phyloP scores from a whole-genome alignment of 805 yeast species.

The Wickerhamomyces chaumierensis region DNA sequence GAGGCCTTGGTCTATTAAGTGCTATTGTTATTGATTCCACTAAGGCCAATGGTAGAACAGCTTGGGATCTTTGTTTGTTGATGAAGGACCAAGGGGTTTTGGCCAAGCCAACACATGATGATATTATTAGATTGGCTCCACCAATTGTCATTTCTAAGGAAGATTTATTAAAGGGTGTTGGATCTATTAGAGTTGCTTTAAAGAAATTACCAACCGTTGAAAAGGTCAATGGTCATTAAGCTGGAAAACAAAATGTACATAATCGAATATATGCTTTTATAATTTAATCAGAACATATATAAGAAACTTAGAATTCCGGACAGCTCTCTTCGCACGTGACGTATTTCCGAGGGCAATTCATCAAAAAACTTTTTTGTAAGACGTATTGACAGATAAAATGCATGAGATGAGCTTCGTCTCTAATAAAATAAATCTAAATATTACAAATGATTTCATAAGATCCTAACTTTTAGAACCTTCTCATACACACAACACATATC shows the following conservation, averaged over 20 bases:
- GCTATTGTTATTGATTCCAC: slow-evolving; percentile 86
- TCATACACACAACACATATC: no score
- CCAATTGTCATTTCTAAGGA: slow-evolving; percentile 86
- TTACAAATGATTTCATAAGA: no score
- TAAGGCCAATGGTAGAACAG: slow-evolving; percentile 79
- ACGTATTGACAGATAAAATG: no score
- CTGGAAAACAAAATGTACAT: no score
- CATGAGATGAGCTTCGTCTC: no score
- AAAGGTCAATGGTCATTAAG: slow-evolving; percentile 15
- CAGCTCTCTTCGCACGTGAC: no score
- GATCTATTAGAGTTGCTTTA: slow-evolving; percentile 53
- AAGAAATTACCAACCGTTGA: slow-evolving; percentile 40
- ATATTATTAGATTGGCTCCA: slow-evolving; percentile 92
- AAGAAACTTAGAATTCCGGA: no score
- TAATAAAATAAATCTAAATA: no score
- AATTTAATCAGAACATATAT: not conserved
- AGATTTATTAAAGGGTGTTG: slow-evolving; percentile 75
- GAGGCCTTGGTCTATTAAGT: slow-evolving; percentile 67
- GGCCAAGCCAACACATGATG: slow-evolving; percentile 95
- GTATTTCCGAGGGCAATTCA: no score
- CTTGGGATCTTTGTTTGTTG: slow-evolving; percentile 90
- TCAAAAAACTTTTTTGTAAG: no score
- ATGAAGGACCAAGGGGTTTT: slow-evolving; percentile 83
- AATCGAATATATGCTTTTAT: no score
- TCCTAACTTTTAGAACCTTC: no score